phyloP scores from a whole-genome alignment of 257 asterid species.

The Rauvolfia tetraphylla region DNA sequence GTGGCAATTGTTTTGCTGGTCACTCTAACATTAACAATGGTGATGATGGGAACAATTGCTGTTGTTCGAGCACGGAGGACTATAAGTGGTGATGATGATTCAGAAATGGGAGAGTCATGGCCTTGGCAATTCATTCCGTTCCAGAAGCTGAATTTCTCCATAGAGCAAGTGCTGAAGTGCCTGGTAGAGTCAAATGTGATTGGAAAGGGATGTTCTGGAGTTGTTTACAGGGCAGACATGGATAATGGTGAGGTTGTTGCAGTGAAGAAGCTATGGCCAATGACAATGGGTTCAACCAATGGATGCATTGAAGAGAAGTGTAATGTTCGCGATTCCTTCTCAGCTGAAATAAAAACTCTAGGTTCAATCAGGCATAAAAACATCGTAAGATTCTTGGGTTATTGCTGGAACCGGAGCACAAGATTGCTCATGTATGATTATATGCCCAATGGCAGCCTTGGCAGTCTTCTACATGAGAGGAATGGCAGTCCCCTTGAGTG shows the following conservation, averaged over 20 bases:
- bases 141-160: conserved; percentile 40
- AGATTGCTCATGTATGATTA: conserved; percentile 49
- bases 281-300: conserved; percentile 20
- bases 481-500: conserved; percentile 36
- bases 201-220: conserved; percentile 47
- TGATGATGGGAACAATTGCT: conserved; percentile 35
- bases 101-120: conserved; percentile 44
- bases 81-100: conserved; percentile 34
- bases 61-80: conserved; percentile 35
- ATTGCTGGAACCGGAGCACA: conserved; percentile 40
- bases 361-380: conserved; percentile 50
- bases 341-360: conserved; percentile 37
- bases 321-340: conserved; percentile 40
- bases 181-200: conserved; percentile 44
- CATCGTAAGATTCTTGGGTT: conserved; percentile 45
- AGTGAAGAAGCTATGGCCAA: conserved; percentile 48
- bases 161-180: conserved; percentile 41
- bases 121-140: conserved; percentile 52
- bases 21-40: conserved; percentile 37
- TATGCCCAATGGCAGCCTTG: conserved; percentile 49
- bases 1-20: conserved; percentile 40
- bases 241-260: conserved; percentile 37
- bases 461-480: conserved; percentile 45
- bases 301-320: conserved; percentile 28
- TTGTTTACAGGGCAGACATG: conserved; percentile 44